Conservation (phyloP, 331 rosid species). For the Malus hybrid region DNA sequence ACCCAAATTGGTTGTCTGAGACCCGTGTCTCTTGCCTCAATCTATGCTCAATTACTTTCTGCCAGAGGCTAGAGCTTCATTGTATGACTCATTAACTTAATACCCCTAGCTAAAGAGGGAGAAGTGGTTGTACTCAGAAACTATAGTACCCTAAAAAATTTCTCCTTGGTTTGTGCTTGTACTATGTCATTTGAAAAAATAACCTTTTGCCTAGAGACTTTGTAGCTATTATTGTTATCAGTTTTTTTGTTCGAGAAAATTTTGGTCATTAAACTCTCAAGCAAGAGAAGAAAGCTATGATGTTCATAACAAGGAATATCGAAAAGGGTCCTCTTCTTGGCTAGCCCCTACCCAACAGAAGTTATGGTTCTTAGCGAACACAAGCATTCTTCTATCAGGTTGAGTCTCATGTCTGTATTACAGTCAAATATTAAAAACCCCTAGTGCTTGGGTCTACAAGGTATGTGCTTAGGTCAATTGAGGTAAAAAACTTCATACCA, state of each 20-base stretch:
- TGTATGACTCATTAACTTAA: too few relatives aligned
- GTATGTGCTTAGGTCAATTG: background rate
- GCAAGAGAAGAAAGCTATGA: background rate
- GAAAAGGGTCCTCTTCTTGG: background rate
- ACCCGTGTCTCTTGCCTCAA: too few relatives aligned
- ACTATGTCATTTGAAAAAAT: background rate
- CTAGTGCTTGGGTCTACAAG: too few relatives aligned
- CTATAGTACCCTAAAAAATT: too few relatives aligned
- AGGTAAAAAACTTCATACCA: background rate
- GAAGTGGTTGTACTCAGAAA: too few relatives aligned
- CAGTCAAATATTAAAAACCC: too few relatives aligned
- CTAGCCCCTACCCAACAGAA: background rate
- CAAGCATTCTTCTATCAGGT: background rate
- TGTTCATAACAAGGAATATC: background rate
- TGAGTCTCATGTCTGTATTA: background rate
- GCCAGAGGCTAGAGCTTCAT: too few relatives aligned
- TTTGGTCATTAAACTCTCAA: background rate
- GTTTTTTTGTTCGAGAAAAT: background rate
- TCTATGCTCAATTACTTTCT: too few relatives aligned
- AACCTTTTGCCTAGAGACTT: background rate
- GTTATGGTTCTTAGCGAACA: background rate
- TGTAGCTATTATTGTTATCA: background rate
- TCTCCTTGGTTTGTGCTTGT: background rate
- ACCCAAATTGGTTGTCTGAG: too few relatives aligned
- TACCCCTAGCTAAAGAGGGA: too few relatives aligned